Percentiles rank a stretch among this genome's conserved stretches.
phyloP scores from a whole-genome alignment of 306 rosid genomes.

The Neltuma alba region DNA sequence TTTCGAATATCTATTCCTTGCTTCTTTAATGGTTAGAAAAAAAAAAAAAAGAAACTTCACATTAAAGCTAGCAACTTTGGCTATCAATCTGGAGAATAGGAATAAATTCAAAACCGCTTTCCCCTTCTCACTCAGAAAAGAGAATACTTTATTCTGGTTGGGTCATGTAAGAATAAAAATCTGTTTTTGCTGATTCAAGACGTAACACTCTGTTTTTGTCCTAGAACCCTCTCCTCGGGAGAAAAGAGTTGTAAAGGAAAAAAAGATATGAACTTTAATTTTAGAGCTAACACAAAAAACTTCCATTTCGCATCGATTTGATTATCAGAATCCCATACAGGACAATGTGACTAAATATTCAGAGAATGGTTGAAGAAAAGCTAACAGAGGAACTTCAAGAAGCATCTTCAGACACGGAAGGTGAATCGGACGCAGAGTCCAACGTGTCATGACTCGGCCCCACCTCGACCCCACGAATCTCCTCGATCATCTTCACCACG shows the following conservation, averaged over 20 bases:
- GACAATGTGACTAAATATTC: background rate
- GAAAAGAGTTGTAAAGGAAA: too few species aligned
- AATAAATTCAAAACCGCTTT: background rate
- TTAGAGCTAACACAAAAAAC: background rate
- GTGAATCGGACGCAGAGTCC: slow-evolving; percentile 63
- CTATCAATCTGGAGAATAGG: background rate
- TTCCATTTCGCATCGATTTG: background rate
- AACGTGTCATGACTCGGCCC: slow-evolving; percentile 55
- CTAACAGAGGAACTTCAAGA: slow-evolving; percentile 28
- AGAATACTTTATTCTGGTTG: background rate
- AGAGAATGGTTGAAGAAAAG: background rate
- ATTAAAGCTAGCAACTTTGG: background rate
- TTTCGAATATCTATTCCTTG: background rate
- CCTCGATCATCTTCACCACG: slow-evolving; percentile 80
- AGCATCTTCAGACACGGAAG: slow-evolving; percentile 65
- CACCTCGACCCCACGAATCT: slow-evolving; percentile 62
- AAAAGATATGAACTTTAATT: background rate
- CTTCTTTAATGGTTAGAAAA: background rate
- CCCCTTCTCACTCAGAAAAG: background rate
- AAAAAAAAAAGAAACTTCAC: background rate
- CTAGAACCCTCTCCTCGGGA: background rate
- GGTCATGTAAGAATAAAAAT: background rate
- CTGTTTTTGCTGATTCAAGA: too few species aligned
- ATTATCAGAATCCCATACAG: background rate
- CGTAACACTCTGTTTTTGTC: background rate